Base-by-base conservation (phyloP, 73 alveolate genomes). In the Uronychia binucleata region DNA sequence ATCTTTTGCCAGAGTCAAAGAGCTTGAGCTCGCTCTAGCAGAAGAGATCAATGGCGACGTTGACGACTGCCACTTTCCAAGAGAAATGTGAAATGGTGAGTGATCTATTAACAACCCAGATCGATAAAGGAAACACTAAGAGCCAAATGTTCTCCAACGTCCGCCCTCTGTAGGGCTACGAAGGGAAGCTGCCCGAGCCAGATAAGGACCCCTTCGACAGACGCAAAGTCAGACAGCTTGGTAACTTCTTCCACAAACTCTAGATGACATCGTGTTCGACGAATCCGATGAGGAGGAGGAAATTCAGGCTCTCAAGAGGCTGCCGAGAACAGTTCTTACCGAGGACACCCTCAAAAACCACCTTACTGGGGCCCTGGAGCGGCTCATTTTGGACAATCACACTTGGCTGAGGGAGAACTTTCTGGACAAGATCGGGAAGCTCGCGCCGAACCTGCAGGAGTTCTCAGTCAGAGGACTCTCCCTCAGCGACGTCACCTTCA, bases 161-260 rank as follows among this genome's bases (percentile, higher is more conserved):
- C 1, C 29, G n/a, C 26, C 89, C 89, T 0, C 26, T 74, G 60
- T 31, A 79, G 57, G 57, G 92, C 29, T n/a, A 83, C 0, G 58
- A 78, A 26, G 96, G 96, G 13, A 27, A 59, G 29, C 76, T 74
- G 86, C 93, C 89, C 0, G 89, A 85, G 57, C 91, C 93, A 0
- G 76, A 35, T 74, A 90, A 90, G 83, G 95, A 90, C 67, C 92
- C 90, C 25, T 90, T 75, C 77, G 90, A 90, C 59, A 78, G 95
- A 74, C 60, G 95, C 14, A 79, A 77, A 79, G 95, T 90, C 1
- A 90, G 83, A 33, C 77, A 90, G 84, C 88, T 90, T 26, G 89
- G 83, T 80, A 91, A 90, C 33, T 85, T 90, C 57, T 57, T 46
- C 83, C 78, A 8, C 78, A 77, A 32, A 31, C 58, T 46, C 80